These are phyloP conservation scores for Panus rudis DNA, from an alignment of 768 basidiomycete species.

Conservation along the genomic window DNA sequence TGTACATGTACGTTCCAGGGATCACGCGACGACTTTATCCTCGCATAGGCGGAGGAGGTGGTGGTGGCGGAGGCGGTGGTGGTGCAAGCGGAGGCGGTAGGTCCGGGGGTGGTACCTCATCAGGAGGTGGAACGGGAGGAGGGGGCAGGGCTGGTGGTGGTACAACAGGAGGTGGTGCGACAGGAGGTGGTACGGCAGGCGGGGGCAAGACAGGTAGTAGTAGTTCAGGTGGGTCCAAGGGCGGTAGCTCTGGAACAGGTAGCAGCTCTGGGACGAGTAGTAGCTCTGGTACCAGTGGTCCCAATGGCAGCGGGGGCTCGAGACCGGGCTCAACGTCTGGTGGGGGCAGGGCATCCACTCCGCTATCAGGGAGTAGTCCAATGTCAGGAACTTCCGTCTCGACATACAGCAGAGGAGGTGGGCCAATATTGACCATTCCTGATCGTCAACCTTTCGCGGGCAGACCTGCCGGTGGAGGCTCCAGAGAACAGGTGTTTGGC, in stretches of 20 bases:
- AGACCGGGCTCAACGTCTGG: constrained; percentile 23
- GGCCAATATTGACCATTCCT: constrained; percentile 18
- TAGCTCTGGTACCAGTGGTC: constrained; percentile 15
- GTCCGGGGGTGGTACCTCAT: constrained; percentile 3
- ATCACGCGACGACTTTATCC: background rate
- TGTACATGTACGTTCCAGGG: constrained; percentile 5
- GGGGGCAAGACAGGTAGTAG: constrained; percentile 8
- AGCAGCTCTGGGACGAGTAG: constrained; percentile 6
- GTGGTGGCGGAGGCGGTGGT: background rate
- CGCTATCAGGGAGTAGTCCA: constrained; percentile 22
- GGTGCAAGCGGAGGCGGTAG: background rate
- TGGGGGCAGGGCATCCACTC: constrained; percentile 15
- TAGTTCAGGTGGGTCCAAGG: constrained; percentile 6
- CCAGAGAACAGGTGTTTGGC: constrained; percentile 21
- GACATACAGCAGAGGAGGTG: constrained; percentile 24
- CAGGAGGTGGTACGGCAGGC: constrained; percentile 8
- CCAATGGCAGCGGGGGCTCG: constrained; percentile 11
- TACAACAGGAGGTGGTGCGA: constrained; percentile 5
- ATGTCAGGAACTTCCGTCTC: too few species aligned
- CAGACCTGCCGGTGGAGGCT: constrained; percentile 46
- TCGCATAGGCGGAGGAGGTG: background rate
- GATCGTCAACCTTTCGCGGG: constrained; percentile 24
- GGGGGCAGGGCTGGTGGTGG: constrained; percentile 13
- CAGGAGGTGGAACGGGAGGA: constrained; percentile 6
- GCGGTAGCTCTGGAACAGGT: constrained; percentile 3